Evolutionary conservation across 2,329 filamentous ascomycete species (phyloP).

Genomic region (Tolypocladium pustulatum): DNA sequence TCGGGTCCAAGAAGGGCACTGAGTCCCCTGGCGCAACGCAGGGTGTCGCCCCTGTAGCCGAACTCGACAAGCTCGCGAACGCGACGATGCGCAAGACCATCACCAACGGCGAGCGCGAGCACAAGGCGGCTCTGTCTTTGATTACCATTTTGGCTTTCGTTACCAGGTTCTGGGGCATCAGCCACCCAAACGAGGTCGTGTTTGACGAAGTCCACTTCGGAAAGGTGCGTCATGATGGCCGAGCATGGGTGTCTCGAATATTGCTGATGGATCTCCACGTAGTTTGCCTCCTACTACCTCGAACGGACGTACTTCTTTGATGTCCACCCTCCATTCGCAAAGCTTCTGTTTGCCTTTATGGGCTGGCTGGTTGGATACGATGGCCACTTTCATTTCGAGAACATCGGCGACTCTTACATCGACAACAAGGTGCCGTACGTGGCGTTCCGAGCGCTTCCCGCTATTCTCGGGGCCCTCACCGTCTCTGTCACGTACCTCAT

Average conservation of each 20-base stretch:
- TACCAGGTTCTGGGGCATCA: constrained; percentile 93
- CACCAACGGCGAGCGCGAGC: constrained; percentile 62
- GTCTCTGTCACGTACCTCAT: constrained; percentile 92
- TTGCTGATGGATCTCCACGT: constrained; percentile 1
- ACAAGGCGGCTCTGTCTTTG: constrained; percentile 65
- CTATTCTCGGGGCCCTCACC: constrained; percentile 81
- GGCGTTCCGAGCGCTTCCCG: constrained; percentile 87
- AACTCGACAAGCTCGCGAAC: constrained; percentile 40
- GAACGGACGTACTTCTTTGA: constrained; percentile 99
- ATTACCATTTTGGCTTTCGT: constrained; percentile 79
- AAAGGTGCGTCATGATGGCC: constrained; percentile 55
- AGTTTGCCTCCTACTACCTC: constrained; percentile 76
- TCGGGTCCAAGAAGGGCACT: constrained; percentile 36
- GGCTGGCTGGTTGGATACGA: constrained; percentile 97
- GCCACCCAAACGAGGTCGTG: constrained; percentile 89
- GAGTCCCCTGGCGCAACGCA: constrained; percentile 17
- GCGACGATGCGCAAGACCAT: constrained; percentile 21
- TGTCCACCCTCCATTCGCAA: constrained; percentile 95
- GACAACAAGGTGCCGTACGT: constrained; percentile 96
- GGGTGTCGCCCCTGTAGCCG: constrained; percentile 28
- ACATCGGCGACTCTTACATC: constrained; percentile 98
- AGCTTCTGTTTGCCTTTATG: constrained; percentile 93
- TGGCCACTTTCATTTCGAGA: constrained; percentile 95
- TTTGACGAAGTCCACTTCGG: constrained; percentile 99
- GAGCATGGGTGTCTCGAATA: not conserved